Evolutionary conservation across 2,329 filamentous ascomycete species (phyloP).

Genomic region (Blastomyces parvus): DNA sequence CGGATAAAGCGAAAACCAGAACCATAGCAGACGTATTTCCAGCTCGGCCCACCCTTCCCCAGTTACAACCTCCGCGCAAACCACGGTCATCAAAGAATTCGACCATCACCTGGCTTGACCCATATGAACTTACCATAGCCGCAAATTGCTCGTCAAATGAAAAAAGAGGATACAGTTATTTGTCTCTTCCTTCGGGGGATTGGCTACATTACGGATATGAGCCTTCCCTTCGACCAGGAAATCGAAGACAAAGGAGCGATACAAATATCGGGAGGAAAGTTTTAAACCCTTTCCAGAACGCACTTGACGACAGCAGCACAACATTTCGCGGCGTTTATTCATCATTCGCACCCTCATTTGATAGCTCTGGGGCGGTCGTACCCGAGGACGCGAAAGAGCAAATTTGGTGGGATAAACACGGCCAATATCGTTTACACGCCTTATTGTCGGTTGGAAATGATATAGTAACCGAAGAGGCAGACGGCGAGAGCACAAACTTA

Average conservation of each 20-base stretch:
- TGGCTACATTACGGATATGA: conserved; percentile 36
- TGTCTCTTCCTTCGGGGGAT: conserved; percentile 31
- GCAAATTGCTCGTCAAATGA: conserved; percentile 28
- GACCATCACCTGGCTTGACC: conserved; percentile 32
- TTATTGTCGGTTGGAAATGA: conserved; percentile 24
- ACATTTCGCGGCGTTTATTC: conserved; percentile 39
- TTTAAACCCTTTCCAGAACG: conserved; percentile 4
- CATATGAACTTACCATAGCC: conserved; percentile 32
- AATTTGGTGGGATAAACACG: conserved; percentile 40
- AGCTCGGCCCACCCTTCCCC: conserved; percentile 30
- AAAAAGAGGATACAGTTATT: conserved; percentile 33
- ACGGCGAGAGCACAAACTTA: conserved; percentile 15
- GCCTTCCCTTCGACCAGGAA: not conserved
- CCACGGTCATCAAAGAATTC: conserved; percentile 26
- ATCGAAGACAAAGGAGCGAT: conserved; percentile 3
- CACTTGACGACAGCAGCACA: conserved; percentile 23
- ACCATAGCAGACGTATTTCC: conserved; percentile 40
- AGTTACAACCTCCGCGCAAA: conserved; percentile 34
- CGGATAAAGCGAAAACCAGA: conserved; percentile 25
- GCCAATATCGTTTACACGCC: conserved; percentile 30
- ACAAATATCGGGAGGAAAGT: not conserved
- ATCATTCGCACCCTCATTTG: conserved; percentile 41
- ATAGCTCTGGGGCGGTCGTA: conserved; percentile 37
- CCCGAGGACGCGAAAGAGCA: conserved; percentile 34
- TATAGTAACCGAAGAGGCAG: conserved; percentile 12